Evolutionary conservation across 2,329 filamentous ascomycete species (phyloP).

Genomic region (Alternaria gaisen): DNA sequence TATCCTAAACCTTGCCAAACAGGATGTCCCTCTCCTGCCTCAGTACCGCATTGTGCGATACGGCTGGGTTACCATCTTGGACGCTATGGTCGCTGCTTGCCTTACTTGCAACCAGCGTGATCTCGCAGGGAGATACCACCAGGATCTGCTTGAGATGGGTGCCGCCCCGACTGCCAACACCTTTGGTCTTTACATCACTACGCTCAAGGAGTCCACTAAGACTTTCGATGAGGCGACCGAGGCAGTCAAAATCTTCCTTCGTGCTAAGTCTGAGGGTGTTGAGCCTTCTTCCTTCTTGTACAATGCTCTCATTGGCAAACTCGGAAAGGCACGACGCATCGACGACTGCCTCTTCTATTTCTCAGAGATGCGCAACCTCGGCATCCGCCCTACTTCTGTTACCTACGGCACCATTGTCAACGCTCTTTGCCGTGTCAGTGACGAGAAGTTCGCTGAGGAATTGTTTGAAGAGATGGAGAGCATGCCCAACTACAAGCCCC

Average conservation of each 20-base stretch:
- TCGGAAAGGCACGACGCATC: conserved; percentile 96
- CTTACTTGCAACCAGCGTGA: conserved; percentile 82
- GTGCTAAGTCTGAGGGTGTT: conserved; percentile 90
- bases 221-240: conserved; percentile 98
- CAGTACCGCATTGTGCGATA: conserved; percentile 90
- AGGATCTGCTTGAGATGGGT: conserved; percentile 90
- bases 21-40: conserved; percentile 83
- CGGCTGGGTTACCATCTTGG: conserved; percentile 95
- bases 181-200: conserved; percentile 99
- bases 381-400: conserved; percentile 94
- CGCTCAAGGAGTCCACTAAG: conserved; percentile 94
- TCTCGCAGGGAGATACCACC: conserved; percentile 85
- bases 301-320: conserved; percentile 97
- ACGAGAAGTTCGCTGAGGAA: conserved; percentile 97
- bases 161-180: conserved; percentile 95
- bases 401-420: conserved; percentile 99
- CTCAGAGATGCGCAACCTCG: conserved; percentile 91
- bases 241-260: conserved; percentile 96
- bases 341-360: conserved; percentile 99
- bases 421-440: conserved; percentile 93
- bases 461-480: conserved; percentile 99
- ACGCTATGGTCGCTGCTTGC: conserved; percentile 94
- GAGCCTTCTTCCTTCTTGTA: conserved; percentile 97
- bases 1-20: conserved; percentile 86
- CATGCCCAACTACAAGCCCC: conserved; percentile 98